Percentiles rank a stretch among this genome's conserved stretches.
Conservation (phyloP, 306 rosid species). For the Prunus padus region DNA sequence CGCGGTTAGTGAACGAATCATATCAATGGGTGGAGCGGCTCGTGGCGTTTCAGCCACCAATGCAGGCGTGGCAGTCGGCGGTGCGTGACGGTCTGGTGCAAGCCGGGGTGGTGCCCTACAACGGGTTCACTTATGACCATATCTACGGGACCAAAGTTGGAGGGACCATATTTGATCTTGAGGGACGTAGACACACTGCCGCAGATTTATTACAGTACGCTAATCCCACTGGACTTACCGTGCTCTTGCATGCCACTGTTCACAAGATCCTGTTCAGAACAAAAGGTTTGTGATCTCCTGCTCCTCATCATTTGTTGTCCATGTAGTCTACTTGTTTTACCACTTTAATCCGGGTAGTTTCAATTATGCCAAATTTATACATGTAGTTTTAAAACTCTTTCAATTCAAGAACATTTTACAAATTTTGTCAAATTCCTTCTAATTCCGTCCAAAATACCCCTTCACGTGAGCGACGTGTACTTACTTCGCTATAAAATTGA, state of each 20-base stretch:
- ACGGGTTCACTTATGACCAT: slow-evolving; percentile 84
- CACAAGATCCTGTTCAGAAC: slow-evolving; percentile 45
- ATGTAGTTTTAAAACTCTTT: too few relatives aligned
- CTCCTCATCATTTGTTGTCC: too few relatives aligned
- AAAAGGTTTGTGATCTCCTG: slow-evolving; percentile 27
- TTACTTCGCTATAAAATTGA: too few relatives aligned
- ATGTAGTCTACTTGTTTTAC: too few relatives aligned
- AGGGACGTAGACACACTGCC: slow-evolving; percentile 62
- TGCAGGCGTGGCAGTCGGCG: slow-evolving; percentile 64
- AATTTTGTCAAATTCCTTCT: too few relatives aligned
- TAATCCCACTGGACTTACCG: slow-evolving; percentile 44
- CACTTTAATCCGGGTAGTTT: too few relatives aligned
- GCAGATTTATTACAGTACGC: slow-evolving; percentile 68
- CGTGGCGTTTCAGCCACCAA: slow-evolving; percentile 59
- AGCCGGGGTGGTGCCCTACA: slow-evolving; percentile 54
- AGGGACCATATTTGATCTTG: slow-evolving; percentile 61
- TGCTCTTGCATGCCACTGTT: slow-evolving; percentile 61
- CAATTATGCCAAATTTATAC: too few relatives aligned
- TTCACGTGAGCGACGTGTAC: too few relatives aligned
- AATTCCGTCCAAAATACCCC: too few relatives aligned
- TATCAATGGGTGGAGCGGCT: slow-evolving; percentile 70
- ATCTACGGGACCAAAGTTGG: slow-evolving; percentile 74
- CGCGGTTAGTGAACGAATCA: slow-evolving; percentile 53
- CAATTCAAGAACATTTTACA: too few relatives aligned
- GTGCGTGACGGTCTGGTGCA: slow-evolving; percentile 59